Evolutionary conservation across 768 basidiomycete genomes (phyloP), one percentile per base, ranked within the genome.

Genomic region (Hygrophoropsis aurantiaca): DNA sequence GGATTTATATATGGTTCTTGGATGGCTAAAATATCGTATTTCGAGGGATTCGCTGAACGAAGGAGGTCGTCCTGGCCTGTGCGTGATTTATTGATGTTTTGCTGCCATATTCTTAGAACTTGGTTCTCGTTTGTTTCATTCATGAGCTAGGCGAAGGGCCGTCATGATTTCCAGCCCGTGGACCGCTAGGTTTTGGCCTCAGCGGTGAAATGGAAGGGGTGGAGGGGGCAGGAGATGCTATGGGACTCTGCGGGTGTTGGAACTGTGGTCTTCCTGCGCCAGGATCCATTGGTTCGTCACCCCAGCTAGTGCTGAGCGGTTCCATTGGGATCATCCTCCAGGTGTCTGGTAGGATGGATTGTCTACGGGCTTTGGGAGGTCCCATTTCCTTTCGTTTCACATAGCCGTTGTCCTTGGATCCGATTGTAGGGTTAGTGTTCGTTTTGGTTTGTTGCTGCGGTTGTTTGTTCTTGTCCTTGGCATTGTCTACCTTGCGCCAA

Each of bases 1-100:
- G 46, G 45, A 40, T 20, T 40, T 19, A 67, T 46, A 50, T 67
- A 61, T 4, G 71, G 73, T 58, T 75, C 73, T 50, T 75, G 72
- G 5, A 74, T 27, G 3, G 56, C 39, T 0, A 69, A 37, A 1
- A 75, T 54, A 47, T 74, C 11, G 23, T 46, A 58, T 1, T 26
- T 9, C 9, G 42, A 7, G 0, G 43, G 49, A 5, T 47, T 38
- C 6, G 47, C 16, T 0, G 35, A 41, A 21, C 53, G 13, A 2
- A 58, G 11, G 1, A 61, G 26, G 16, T 49, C 33, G 2, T 21
- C 30, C 38, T 55, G 55, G 2, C 44, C 39, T 9, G 16, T n/a
- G 0, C 37, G 42, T 2, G 66, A 67, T 35, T 64, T 59, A 48
- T 61, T 58, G 3, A 66, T n/a, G 42, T 70, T 70, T 16, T 58